Evolutionary conservation across 2,329 filamentous ascomycete genomes (phyloP).

Genomic region (Bipolaris victoriae): DNA sequence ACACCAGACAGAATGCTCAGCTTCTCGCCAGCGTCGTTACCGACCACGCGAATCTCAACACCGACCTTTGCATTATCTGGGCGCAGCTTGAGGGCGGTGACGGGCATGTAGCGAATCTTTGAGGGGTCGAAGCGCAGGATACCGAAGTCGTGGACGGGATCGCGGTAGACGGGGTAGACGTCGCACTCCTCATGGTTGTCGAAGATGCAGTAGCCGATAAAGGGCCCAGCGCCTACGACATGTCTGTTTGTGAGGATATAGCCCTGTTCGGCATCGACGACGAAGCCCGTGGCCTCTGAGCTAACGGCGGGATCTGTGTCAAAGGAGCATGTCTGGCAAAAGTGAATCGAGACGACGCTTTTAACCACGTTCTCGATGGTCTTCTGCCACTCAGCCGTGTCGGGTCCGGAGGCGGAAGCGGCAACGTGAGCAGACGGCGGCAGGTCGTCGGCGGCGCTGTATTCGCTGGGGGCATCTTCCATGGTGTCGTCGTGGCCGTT

Average conservation of each 20-base stretch:
- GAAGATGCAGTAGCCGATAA: constrained; percentile 98
- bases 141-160: constrained; percentile 97
- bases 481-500: constrained; percentile 42
- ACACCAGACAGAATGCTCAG: constrained; percentile 97
- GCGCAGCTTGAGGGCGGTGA: constrained; percentile 77
- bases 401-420: constrained; percentile 57
- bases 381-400: constrained; percentile 89
- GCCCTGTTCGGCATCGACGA: constrained; percentile 91
- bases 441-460: constrained; percentile 53
- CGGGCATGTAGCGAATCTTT: constrained; percentile 95
- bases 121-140: constrained; percentile 96
- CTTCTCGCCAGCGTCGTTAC: constrained; percentile 98
- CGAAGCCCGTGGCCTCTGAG: constrained; percentile 96
- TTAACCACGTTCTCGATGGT: constrained; percentile 93
- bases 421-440: constrained; percentile 38
- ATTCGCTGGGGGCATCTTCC: constrained; percentile 36
- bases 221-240: constrained; percentile 92
- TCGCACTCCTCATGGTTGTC: constrained; percentile 98
- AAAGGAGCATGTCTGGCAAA: constrained; percentile 97
- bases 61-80: constrained; percentile 89
- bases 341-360: constrained; percentile 98
- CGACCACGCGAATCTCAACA: constrained; percentile 93
- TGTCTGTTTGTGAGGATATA: constrained; percentile 69
- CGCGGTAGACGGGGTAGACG: constrained; percentile 94
- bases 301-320: constrained; percentile 95